Evolutionary conservation across 495 filamentous ascomycete species (phyloP).

Genomic region (Penicillium cataractarum): DNA sequence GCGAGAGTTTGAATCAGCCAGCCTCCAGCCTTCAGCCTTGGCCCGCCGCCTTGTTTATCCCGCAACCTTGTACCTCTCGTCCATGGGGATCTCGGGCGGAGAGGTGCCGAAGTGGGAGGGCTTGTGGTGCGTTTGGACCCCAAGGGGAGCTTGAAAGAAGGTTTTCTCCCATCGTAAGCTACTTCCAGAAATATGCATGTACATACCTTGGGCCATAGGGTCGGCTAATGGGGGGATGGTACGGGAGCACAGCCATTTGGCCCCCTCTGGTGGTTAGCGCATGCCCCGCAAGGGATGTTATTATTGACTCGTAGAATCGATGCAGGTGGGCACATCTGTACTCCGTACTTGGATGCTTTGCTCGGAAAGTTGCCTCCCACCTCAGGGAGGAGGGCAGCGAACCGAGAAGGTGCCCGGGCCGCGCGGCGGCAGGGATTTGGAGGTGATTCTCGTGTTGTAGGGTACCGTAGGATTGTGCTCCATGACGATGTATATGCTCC

Average conservation of each 20-base stretch:
- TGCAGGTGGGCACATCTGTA: not conserved
- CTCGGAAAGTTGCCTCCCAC: constrained; percentile 5
- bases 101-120: too few species aligned
- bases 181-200: not conserved
- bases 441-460: not conserved
- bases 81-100: too few species aligned
- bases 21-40: constrained; percentile 8
- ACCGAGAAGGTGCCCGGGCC: not conserved
- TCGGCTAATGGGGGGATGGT: constrained; percentile 1
- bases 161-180: not conserved
- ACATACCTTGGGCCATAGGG: not conserved
- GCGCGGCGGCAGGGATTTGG: constrained; percentile 5
- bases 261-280: constrained; percentile 18
- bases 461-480: not conserved
- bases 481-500: not conserved
- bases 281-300: constrained; percentile 16
- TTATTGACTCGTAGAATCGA: not conserved
- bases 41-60: not conserved
- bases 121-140: constrained; percentile 6
- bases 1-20: not conserved
- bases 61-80: not conserved
- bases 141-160: not conserved
- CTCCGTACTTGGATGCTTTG: not conserved
- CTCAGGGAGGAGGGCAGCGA: not conserved
- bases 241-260: not conserved